Conservation (phyloP, 352 stramenopile species). For the Pythium rishiriense region DNA sequence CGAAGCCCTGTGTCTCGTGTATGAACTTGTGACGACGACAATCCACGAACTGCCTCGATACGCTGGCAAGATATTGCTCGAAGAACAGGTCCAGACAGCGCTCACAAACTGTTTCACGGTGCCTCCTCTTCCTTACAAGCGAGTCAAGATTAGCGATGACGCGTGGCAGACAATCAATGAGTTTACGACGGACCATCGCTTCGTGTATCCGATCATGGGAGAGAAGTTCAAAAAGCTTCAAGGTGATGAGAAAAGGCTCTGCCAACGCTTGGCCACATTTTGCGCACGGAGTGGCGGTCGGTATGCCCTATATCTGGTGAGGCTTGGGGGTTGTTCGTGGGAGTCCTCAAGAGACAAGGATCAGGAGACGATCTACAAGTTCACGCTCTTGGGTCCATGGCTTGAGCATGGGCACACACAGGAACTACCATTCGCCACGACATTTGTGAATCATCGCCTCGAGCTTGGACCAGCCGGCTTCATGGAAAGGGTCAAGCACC, state of each 20-base stretch:
- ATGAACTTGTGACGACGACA: conserved; percentile 13
- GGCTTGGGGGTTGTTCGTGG: background rate
- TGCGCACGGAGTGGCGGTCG: background rate
- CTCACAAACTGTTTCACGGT: conserved; percentile 1
- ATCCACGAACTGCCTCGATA: conserved; percentile 2
- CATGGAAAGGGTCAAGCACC: background rate
- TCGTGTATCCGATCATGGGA: background rate
- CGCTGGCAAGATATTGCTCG: background rate
- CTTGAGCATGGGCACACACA: background rate
- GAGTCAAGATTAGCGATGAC: conserved; percentile 1
- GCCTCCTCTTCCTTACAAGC: background rate
- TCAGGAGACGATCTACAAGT: too few species aligned
- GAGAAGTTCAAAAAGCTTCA: background rate
- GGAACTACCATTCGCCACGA: background rate
- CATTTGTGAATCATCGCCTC: background rate
- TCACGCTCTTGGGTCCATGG: background rate
- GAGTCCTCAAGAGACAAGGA: background rate
- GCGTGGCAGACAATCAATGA: background rate
- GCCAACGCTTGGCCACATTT: background rate
- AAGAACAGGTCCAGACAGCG: background rate
- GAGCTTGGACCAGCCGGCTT: background rate
- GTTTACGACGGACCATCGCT: background rate
- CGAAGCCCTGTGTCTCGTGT: conserved; percentile 7
- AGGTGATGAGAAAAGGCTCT: background rate
- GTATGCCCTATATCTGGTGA: background rate